Conservation (phyloP, 306 rosid genomes). For the Hippophae gyantsensis region DNA sequence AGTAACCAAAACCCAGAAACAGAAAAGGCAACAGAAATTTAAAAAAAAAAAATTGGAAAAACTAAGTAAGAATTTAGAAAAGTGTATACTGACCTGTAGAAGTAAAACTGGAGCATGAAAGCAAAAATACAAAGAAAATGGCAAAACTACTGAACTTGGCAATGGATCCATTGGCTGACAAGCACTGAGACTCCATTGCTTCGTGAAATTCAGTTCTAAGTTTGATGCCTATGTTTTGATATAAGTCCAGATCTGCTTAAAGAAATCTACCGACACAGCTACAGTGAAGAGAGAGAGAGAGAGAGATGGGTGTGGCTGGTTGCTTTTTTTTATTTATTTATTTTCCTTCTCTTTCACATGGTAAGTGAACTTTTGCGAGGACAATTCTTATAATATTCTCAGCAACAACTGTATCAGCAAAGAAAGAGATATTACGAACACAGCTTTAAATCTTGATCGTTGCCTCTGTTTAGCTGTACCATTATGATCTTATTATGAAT, state of each 20-base stretch:
- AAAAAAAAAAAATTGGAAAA: conserved; percentile 2
- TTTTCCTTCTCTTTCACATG: too few species aligned
- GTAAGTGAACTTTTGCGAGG: too few species aligned
- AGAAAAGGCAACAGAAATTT: neutral
- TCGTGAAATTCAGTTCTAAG: conserved; percentile 21
- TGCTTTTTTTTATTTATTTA: too few species aligned
- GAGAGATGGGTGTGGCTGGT: neutral
- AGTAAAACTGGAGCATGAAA: conserved; percentile 56
- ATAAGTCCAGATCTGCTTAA: neutral
- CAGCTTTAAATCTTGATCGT: too few species aligned
- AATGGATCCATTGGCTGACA: conserved; percentile 39
- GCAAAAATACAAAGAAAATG: conserved; percentile 34
- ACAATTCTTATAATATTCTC: too few species aligned
- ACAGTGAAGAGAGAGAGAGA: neutral
- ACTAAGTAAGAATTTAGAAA: neutral
- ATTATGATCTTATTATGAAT: too few species aligned
- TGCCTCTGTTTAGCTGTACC: too few species aligned
- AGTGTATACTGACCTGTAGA: conserved; percentile 45
- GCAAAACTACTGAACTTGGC: conserved; percentile 28
- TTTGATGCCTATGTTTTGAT: conserved; percentile 8
- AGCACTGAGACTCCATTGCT: conserved; percentile 39
- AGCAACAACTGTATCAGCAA: too few species aligned
- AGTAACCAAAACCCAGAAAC: conserved; percentile 7
- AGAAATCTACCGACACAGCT: neutral
- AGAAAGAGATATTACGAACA: too few species aligned